Conservation (phyloP, 1,139 yeast species). For the Yamadazyma atmosphaerica region DNA sequence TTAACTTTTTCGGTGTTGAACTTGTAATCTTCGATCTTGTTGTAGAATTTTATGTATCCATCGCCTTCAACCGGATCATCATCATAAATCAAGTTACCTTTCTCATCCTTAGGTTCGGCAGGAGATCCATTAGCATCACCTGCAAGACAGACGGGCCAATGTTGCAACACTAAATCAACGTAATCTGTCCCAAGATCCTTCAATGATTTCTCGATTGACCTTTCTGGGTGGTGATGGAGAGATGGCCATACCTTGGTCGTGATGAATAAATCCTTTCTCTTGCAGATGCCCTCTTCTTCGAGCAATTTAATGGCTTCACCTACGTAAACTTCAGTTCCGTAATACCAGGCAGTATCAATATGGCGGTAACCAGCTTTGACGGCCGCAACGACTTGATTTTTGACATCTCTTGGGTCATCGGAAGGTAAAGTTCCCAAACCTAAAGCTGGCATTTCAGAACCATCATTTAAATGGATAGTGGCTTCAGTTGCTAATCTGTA, state of each 20-base stretch:
- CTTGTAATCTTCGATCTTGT: conserved; percentile 45
- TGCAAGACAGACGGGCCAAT: conserved; percentile 55
- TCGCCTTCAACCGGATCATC: conserved; percentile 40
- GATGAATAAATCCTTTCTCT: conserved; percentile 57
- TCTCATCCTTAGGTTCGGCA: conserved; percentile 31
- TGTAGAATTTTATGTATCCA: conserved; percentile 48
- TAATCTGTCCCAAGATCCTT: conserved; percentile 50
- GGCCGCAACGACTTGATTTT: conserved; percentile 39
- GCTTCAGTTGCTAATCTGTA: conserved; percentile 23
- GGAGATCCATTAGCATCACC: conserved; percentile 42
- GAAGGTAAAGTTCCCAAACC: conserved; percentile 41
- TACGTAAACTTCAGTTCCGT: conserved; percentile 50
- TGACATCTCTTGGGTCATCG: conserved; percentile 31
- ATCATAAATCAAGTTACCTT: conserved; percentile 45
- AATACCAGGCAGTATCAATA: conserved; percentile 47
- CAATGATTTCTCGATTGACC: conserved; percentile 37
- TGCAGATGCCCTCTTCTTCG: conserved; percentile 45
- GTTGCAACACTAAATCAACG: conserved; percentile 59
- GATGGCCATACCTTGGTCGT: conserved; percentile 64
- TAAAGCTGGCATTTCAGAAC: conserved; percentile 36
- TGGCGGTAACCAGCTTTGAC: conserved; percentile 43
- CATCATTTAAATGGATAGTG: conserved; percentile 28
- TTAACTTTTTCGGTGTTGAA: conserved; percentile 28
- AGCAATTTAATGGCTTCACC: conserved; percentile 53
- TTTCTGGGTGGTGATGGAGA: conserved; percentile 36